A percentile compares a stretch with the other conserved stretches of the same genome.
These are phyloP conservation scores for Mycena chlorophos DNA, from an alignment of 768 basidiomycete genomes.

Conservation along the genomic window DNA sequence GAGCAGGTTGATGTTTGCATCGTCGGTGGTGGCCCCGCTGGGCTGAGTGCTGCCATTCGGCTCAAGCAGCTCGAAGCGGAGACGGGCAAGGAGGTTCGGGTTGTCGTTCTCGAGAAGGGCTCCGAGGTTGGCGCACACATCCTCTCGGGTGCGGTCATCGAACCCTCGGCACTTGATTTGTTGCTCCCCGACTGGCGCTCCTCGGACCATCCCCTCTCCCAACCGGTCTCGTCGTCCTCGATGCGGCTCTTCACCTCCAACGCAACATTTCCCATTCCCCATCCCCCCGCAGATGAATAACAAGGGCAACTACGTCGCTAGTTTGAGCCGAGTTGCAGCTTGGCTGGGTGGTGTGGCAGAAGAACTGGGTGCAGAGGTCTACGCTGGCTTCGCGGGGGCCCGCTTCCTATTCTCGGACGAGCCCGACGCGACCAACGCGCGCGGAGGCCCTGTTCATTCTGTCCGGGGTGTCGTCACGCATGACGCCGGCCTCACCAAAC, in stretches of 20 bases:
- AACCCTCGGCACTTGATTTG: conserved; percentile 88
- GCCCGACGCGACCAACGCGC: conserved; percentile 38
- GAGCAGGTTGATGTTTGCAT: conserved; percentile 98
- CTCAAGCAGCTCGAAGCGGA: conserved; percentile 90
- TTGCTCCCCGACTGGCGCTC: conserved; percentile 84
- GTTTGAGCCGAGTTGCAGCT: conserved; percentile 82
- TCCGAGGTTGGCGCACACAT: conserved; percentile 92
- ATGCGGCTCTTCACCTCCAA: conserved; percentile 86
- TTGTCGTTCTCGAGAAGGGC: conserved; percentile 95
- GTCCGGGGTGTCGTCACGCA: conserved; percentile 87
- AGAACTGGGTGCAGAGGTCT: conserved; percentile 85
- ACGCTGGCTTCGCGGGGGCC: conserved; percentile 95
- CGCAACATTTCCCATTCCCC: conserved; percentile 77
- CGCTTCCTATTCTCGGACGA: conserved; percentile 70
- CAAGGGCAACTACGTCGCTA: conserved; percentile 88
- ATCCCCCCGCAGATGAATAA: conserved; percentile 98
- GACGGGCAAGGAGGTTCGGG: conserved; percentile 76
- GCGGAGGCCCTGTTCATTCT: conserved; percentile 44
- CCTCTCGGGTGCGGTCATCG: conserved; percentile 92
- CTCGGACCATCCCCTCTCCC: conserved; percentile 74
- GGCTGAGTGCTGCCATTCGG: conserved; percentile 92
- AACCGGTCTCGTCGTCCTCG: conserved; percentile 70
- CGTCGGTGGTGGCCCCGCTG: conserved; percentile 94
- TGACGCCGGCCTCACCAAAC: conserved; percentile 87
- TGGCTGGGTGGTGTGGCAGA: conserved; percentile 91